Evolutionary conservation across 148 eudicot genomes (phyloP), one percentile per base, ranked within the genome.

Genomic region (Fagopyrum homotropicum): DNA sequence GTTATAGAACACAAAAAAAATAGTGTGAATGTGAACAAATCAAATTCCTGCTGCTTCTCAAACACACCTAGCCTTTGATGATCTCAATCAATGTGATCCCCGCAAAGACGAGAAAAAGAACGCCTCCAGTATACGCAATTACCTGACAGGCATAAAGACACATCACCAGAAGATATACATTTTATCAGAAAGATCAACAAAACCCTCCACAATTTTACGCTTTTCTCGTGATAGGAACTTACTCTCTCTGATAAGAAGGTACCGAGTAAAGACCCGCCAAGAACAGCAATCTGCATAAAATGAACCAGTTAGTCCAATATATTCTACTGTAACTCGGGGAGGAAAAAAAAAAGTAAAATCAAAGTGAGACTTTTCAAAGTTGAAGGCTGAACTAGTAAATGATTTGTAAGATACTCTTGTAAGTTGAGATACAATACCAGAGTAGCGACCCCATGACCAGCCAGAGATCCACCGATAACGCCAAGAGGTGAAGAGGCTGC

Each of bases 401-500:
- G 17, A 45, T 0, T 48, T 22, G 59, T 19, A 49, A 48, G 40
- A 48, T 49, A 9, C 19, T 48, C 75, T 40, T 19, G 44, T 8
- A 30, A 73, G 66, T 72, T 72, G 29, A 46, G 57, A 35, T 78
- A n/a, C n/a, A 56, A 78, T 88, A 95, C 99, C 99, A 90, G 80
- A 73, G 99, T 92, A 77, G 99, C 97, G 49, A 75, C 88, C 82
- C 94, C 99, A 82, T 95, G 99, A 79, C 99, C 99, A 76, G 97
- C 99, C 60, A 95, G 80, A 48, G 99, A 96, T 74, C 99, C 99
- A 12, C 92, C 96, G 60, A 95, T 84, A 76, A 95, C 99, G 78
- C 99, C 99, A 81, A 92, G 96, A 70, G 99, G 99, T 9, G 99
- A 95, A 74, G 99, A 89, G 60, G 99, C 92, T 30, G 99, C 97